These are phyloP conservation scores for Tricholoma saponaceum DNA, from an alignment of 768 basidiomycete species.

Conservation along the genomic window DNA sequence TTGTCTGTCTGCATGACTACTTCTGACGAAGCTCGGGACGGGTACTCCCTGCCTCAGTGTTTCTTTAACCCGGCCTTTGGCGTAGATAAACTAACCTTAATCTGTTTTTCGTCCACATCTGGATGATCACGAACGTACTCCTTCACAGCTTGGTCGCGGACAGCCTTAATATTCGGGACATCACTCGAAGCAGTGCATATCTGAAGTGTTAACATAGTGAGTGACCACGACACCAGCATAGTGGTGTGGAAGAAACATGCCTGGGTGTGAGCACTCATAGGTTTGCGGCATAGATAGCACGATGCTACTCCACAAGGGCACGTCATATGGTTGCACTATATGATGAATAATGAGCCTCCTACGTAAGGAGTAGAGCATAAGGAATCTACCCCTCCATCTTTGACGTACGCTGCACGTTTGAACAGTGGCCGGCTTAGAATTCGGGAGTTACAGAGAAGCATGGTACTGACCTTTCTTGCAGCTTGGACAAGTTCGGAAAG, in stretches of 20 bases:
- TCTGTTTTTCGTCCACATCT: constrained; percentile 42
- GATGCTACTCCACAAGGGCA: constrained; percentile 60
- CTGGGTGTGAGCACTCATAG: constrained; percentile 63
- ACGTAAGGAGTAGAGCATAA: constrained; percentile 1
- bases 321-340: constrained; percentile 76
- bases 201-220: constrained; percentile 25
- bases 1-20: too few relatives aligned
- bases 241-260: constrained; percentile 30
- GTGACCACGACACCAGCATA: not conserved
- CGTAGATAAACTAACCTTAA: constrained; percentile 49
- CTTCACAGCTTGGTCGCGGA: constrained; percentile 48
- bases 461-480: constrained; percentile 54
- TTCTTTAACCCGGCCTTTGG: too few relatives aligned
- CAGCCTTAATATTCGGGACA: constrained; percentile 37
- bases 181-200: constrained; percentile 14
- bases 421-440: not conserved
- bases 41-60: too few relatives aligned
- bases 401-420: constrained; percentile 8
- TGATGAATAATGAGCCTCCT: constrained; percentile 38
- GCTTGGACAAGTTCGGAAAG: constrained; percentile 73
- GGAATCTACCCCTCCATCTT: constrained; percentile 10
- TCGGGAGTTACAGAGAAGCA: not conserved
- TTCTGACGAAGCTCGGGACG: too few relatives aligned
- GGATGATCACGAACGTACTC: constrained; percentile 49
- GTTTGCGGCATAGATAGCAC: constrained; percentile 68